Percentiles rank a stretch among this genome's conserved stretches.
These are phyloP conservation scores for Mycena belliarum DNA, from an alignment of 768 basidiomycete species.

Conservation along the genomic window DNA sequence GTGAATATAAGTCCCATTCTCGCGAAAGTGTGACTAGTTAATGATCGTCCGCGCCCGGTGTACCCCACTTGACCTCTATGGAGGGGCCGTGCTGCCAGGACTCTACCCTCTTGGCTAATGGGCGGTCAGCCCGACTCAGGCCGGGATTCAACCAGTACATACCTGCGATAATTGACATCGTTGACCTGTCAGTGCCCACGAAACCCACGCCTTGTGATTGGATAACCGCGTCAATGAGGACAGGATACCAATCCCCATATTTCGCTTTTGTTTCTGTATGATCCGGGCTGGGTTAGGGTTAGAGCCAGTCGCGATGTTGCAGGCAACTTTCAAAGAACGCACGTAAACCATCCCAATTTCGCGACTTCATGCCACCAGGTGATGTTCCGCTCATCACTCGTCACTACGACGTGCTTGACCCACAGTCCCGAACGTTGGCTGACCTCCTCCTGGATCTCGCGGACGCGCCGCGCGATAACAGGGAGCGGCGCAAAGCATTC, in stretches of 20 bases:
- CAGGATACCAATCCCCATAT: slow-evolving; percentile 61
- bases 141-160: neutral
- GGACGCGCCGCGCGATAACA: slow-evolving; percentile 54
- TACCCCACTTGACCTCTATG: slow-evolving; percentile 61
- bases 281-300: too few relatives aligned
- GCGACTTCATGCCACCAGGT: slow-evolving; percentile 61
- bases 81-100: slow-evolving; percentile 63
- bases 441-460: slow-evolving; percentile 55
- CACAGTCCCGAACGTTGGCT: slow-evolving; percentile 42
- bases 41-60: slow-evolving; percentile 57
- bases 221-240: slow-evolving; percentile 72
- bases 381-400: slow-evolving; percentile 59
- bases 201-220: slow-evolving; percentile 70
- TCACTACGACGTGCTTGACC: slow-evolving; percentile 60
- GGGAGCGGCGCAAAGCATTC: slow-evolving; percentile 58
- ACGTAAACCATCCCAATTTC: slow-evolving; percentile 51
- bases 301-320: too few relatives aligned
- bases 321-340: too few relatives aligned
- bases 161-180: slow-evolving; percentile 67
- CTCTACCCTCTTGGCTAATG: slow-evolving; percentile 52
- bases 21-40: slow-evolving; percentile 13
- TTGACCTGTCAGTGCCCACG: slow-evolving; percentile 71
- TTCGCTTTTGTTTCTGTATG: slow-evolving; percentile 47
- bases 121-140: neutral
- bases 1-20: slow-evolving; percentile 6